Conservation (phyloP, 2,329 filamentous ascomycete genomes). For the Beauveria brongniartii region DNA sequence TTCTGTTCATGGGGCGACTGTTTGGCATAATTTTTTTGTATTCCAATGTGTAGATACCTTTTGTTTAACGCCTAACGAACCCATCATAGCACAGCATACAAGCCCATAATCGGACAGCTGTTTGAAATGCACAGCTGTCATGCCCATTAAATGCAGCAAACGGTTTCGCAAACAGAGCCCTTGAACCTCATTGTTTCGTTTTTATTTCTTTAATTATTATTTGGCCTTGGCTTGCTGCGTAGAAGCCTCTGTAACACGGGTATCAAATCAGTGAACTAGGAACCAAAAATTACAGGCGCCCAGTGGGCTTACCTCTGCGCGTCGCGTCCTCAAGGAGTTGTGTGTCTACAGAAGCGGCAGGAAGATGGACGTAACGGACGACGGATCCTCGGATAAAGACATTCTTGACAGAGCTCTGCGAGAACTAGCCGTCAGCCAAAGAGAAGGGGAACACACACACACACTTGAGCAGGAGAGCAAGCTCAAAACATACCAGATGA, state of each 20-base stretch:
- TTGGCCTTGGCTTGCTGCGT: constrained; percentile 51
- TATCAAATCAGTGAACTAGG: background rate
- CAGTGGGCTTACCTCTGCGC: constrained; percentile 56
- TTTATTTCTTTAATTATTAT: constrained; percentile 16
- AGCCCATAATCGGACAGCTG: background rate
- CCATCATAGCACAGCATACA: constrained; percentile 9
- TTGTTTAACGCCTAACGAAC: constrained; percentile 10
- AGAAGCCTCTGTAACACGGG: constrained; percentile 39
- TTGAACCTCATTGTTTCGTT: background rate
- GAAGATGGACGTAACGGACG: constrained; percentile 85
- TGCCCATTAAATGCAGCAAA: background rate
- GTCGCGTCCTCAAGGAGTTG: constrained; percentile 86
- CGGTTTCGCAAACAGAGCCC: background rate
- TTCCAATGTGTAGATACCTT: constrained; percentile 10
- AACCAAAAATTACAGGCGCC: too few species aligned
- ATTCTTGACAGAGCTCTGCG: constrained; percentile 73
- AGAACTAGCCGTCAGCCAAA: background rate
- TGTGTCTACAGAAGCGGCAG: constrained; percentile 73
- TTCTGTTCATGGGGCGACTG: background rate
- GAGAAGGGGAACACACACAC: too few species aligned
- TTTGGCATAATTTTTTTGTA: constrained; percentile 8
- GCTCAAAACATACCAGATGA: constrained; percentile 57
- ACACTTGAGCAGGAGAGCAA: too few species aligned
- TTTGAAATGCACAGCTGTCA: constrained; percentile 1
- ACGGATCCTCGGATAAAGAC: constrained; percentile 93